Evolutionary conservation across 129 eudicot species (phyloP), one percentile per base, ranked within the genome.

Genomic region (Tagetes patula): DNA sequence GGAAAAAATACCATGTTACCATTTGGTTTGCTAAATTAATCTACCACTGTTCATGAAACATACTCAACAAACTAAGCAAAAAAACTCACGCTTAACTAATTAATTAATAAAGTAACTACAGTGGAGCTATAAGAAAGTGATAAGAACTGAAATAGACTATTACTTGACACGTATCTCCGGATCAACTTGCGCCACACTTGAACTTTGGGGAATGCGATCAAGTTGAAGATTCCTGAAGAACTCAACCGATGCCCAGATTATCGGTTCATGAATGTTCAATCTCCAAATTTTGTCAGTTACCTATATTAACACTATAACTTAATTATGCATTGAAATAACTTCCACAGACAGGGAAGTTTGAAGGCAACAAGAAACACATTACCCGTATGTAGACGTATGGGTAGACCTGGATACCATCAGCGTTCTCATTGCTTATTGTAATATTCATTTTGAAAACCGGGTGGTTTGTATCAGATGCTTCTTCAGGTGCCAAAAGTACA

Each of bases 101-200:
- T 46, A 33, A 61, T 30, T 13, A 11, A 52, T 37, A 70, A 14
- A 41, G 61, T 48, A 70, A 52, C 74, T 49, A 52, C 30, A 70
- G 14, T 32, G 38, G 20, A 72, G 43, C 31, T 72, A 0, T 30
- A 37, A 48, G 14, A 36, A 55, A 65, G 67, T 46, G 47, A 30
- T 1, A 43, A 59, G 39, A 7, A 50, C 38, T 33, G 52, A 70
- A 60, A 69, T 14, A 42, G 59, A 75, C 69, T 75, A 90, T 87
- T 85, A 93, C 98, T 94, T 92, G 62, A 94, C 82, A 32, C 85
- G 93, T 83, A 94, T 90, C 77, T 94, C 98, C 65, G 98, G 98
- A 79, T 94, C 98, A 83, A 90, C 96, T 86, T 90, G 96, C 39
- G 93, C 88, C 36, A 86, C 84, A 74, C 70, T 81, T 12, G 96